These are phyloP conservation scores for Candida smagusa DNA, from an alignment of 1,139 yeast species.

Conservation along the genomic window DNA sequence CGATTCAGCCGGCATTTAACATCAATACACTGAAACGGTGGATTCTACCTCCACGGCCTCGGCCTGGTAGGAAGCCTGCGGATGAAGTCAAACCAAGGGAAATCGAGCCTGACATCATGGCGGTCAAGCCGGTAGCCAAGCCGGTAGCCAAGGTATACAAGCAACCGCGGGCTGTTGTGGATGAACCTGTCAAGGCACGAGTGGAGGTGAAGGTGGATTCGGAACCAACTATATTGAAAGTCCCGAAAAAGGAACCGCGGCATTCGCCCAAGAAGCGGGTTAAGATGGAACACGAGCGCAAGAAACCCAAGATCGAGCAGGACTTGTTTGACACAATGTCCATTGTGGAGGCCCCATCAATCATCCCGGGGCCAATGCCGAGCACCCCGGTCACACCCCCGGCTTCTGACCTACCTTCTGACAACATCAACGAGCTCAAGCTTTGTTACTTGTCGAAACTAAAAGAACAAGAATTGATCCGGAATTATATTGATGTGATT, in stretches of 20 bases:
- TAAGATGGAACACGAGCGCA: slow-evolving; percentile 7
- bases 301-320: background rate
- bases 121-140: background rate
- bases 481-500: slow-evolving; percentile 44
- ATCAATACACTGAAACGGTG: slow-evolving; percentile 55
- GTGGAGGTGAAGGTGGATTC: too few relatives aligned
- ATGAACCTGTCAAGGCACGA: too few relatives aligned
- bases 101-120: background rate
- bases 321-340: background rate
- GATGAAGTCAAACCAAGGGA: slow-evolving; percentile 11
- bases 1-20: slow-evolving; percentile 22
- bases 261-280: slow-evolving; percentile 11
- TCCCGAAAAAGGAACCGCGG: background rate
- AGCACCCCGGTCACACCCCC: too few relatives aligned
- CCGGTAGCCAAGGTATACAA: background rate
- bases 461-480: slow-evolving; percentile 44
- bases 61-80: slow-evolving; percentile 55
- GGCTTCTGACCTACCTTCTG: background rate
- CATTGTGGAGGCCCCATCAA: too few relatives aligned
- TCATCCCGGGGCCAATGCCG: too few relatives aligned
- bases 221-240: background rate
- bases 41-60: slow-evolving; percentile 65
- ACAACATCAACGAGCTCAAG: slow-evolving; percentile 22
- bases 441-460: slow-evolving; percentile 35
- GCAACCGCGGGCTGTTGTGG: too few relatives aligned